Evolutionary conservation across 257 asterid genomes (phyloP).

Genomic region (Solanum neorickii): DNA sequence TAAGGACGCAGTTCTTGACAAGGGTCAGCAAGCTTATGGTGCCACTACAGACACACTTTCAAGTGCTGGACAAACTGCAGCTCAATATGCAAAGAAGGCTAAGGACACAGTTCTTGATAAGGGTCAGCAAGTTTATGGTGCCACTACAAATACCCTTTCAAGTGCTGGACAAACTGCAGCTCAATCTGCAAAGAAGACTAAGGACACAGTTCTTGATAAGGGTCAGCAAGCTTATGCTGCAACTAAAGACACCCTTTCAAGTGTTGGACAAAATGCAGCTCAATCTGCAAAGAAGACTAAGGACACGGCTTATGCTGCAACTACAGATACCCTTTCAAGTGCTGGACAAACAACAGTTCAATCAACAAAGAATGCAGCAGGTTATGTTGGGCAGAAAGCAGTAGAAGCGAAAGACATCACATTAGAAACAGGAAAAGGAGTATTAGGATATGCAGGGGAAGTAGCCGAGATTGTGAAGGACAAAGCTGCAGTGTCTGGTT

Average conservation of each 20-base stretch:
- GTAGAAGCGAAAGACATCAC: conserved; percentile 36
- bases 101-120: background rate
- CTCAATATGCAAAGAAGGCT: background rate
- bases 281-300: conserved; percentile 10
- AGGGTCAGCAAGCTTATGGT: background rate
- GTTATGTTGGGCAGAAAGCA: conserved; percentile 23
- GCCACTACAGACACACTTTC: background rate
- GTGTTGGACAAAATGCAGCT: background rate
- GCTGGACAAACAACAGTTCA: background rate
- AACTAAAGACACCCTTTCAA: background rate
- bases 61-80: background rate
- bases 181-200: conserved; percentile 8
- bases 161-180: background rate
- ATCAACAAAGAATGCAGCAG: conserved; percentile 14
- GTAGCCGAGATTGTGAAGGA: conserved; percentile 47
- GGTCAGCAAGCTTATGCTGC: background rate
- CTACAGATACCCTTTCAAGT: background rate
- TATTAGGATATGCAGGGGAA: conserved; percentile 36
- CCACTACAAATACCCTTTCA: background rate
- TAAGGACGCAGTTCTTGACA: background rate
- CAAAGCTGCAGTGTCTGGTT: conserved; percentile 50
- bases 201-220: background rate
- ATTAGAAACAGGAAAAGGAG: conserved; percentile 38
- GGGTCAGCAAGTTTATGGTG: background rate
- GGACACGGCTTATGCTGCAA: background rate